These are phyloP conservation scores for Elongisporangium undulatum DNA, from an alignment of 352 stramenopile genomes.

Conservation along the genomic window DNA sequence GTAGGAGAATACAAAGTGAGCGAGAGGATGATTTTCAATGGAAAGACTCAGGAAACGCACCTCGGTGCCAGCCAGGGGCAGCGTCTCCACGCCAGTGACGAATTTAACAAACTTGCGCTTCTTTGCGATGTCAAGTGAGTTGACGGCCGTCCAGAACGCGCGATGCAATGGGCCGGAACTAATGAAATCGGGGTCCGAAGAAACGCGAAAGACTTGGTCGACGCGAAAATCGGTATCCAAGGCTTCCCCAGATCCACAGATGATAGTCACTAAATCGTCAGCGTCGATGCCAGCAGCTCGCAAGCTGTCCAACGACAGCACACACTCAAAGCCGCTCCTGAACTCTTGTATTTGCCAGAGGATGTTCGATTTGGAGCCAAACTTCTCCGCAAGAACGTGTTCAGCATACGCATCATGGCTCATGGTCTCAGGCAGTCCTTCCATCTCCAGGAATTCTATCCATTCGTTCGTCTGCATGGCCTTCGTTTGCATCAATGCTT, in stretches of 20 bases:
- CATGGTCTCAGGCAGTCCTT: conserved; percentile 28
- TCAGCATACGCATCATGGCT: conserved; percentile 45
- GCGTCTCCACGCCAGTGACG: conserved; percentile 60
- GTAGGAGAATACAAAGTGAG: neutral
- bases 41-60: conserved; percentile 17
- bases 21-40: conserved; percentile 3
- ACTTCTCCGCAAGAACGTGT: conserved; percentile 41
- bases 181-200: conserved; percentile 53
- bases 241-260: conserved; percentile 18
- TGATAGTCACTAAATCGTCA: conserved; percentile 27
- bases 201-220: conserved; percentile 44
- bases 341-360: conserved; percentile 47
- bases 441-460: conserved; percentile 46
- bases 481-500: conserved; percentile 43
- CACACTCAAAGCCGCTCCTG: conserved; percentile 33
- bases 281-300: conserved; percentile 12
- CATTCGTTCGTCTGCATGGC: conserved; percentile 46
- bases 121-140: conserved; percentile 33
- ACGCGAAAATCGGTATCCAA: conserved; percentile 32
- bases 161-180: conserved; percentile 28
- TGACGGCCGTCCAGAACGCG: conserved; percentile 53
- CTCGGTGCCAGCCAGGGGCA: conserved; percentile 60
- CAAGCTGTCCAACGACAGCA: conserved; percentile 27
- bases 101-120: conserved; percentile 76
- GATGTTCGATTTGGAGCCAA: conserved; percentile 32